Base-by-base conservation (phyloP, 371 early-diverging fungal genomes). In the Gilbertella persicaria region DNA sequence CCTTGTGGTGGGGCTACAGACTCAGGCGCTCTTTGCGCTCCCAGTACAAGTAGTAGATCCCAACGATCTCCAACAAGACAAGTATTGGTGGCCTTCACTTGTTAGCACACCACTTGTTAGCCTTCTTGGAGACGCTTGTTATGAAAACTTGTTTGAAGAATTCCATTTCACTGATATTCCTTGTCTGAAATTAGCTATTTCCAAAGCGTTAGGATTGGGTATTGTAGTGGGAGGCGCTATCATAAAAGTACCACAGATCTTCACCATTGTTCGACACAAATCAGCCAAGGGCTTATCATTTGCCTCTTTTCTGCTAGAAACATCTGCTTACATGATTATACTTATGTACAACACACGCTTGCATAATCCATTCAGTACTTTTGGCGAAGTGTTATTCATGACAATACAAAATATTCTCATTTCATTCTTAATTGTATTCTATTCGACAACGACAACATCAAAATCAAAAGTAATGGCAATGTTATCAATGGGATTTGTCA, bases 211-310 rank as follows among this genome's bases (percentile, higher is more conserved):
- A 9, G 94, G 97, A 0, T 45, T 95, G 6, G 97, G 93, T 20
- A 95, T 98, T 55, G 92, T 97, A 16, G 67, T 85, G 7, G 95
- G 94, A 36, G 91, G 93, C 1, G 79, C 89, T 30, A 84, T 97
- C 24, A 88, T 97, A 58, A 98, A 98, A 73, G 79, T 98, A 21
- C 99, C 99, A 1, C 98, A 98, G 74, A 93, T 98, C 51, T 49
- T 90, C 53, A 97, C 95, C 58, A 95, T 98, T 26, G 29, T 94
- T 26, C 49, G 62, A 20, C 72, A 86, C n/a, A 54, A 68, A 25
- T 91, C 93, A 9, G 90, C 87, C 3, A 69, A 82, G 35, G 98
- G 98, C 4, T 71, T 98, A 49, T 91, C 91, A 2, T 70, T 94
- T 19, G 52, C 79, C 8, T 85, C 92, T 5, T 91, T 90, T 60